phyloP scores from a whole-genome alignment of 225 moss, liverwort and hornwort species.

The Neckera pumila region DNA sequence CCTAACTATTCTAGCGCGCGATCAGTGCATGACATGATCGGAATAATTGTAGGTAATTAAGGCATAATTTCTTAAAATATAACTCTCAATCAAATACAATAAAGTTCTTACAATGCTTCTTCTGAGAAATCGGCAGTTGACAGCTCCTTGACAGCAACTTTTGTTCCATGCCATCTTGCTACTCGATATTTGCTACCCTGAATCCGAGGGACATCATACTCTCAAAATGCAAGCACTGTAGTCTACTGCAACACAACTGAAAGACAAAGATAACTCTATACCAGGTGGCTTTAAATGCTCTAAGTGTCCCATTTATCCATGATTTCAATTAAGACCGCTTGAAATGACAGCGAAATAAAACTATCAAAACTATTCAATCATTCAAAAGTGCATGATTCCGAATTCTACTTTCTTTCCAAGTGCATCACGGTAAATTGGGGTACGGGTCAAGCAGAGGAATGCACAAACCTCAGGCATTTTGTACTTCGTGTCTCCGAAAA shows the following conservation, averaged over 20 bases:
- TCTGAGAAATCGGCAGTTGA: slow-evolving; percentile 45
- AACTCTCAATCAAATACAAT: background rate
- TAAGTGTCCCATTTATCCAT: background rate
- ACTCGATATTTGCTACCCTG: slow-evolving; percentile 62
- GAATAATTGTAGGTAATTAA: background rate
- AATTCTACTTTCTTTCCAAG: background rate
- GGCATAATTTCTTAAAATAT: background rate
- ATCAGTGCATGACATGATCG: background rate
- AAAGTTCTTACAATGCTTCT: slow-evolving; percentile 29
- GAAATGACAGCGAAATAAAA: background rate
- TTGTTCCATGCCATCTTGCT: slow-evolving; percentile 82
- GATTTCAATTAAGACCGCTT: background rate
- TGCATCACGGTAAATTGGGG: background rate
- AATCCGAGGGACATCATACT: background rate
- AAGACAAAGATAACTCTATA: background rate
- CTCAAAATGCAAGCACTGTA: slow-evolving; percentile 4
- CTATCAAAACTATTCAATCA: background rate
- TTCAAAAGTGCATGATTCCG: background rate
- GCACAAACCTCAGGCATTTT: slow-evolving; percentile 26
- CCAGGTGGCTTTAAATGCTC: background rate
- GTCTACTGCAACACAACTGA: slow-evolving; percentile 1
- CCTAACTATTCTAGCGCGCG: background rate
- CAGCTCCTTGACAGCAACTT: slow-evolving; percentile 74
- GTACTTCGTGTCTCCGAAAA: slow-evolving; percentile 14
- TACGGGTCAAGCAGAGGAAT: background rate